These are phyloP conservation scores for Amylostereum areolatum DNA, from an alignment of 1,284 basidiomycete species.

Conservation along the genomic window DNA sequence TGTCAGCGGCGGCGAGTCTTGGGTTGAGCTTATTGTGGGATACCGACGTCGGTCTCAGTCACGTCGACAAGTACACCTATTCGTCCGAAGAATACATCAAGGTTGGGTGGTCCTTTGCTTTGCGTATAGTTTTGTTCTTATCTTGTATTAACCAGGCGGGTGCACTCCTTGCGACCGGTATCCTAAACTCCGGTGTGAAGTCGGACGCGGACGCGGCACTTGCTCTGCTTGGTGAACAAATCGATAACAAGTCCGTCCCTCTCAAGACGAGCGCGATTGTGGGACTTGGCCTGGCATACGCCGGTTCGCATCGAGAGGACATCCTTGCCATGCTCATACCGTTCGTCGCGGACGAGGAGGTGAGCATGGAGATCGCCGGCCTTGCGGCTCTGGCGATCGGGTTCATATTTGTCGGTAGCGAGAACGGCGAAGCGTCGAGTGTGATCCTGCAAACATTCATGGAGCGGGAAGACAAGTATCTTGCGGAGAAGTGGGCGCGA, in stretches of 20 bases:
- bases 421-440: slow-evolving; percentile 89
- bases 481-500: slow-evolving; percentile 90
- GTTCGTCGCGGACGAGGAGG: slow-evolving; percentile 71
- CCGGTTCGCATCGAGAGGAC: slow-evolving; percentile 88
- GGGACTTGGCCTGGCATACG: slow-evolving; percentile 91
- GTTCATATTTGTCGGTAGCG: slow-evolving; percentile 94
- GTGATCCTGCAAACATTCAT: slow-evolving; percentile 91
- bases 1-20: slow-evolving; percentile 92
- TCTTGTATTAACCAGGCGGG: slow-evolving; percentile 55
- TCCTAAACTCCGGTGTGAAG: slow-evolving; percentile 86
- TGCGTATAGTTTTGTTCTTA: not conserved
- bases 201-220: slow-evolving; percentile 94
- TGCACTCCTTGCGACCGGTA: slow-evolving; percentile 91
- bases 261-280: slow-evolving; percentile 88
- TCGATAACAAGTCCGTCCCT: slow-evolving; percentile 82
- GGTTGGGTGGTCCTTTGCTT: slow-evolving; percentile 26
- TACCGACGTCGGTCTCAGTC: slow-evolving; percentile 88
- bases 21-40: slow-evolving; percentile 96
- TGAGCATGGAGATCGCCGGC: slow-evolving; percentile 87
- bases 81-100: slow-evolving; percentile 96
- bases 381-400: slow-evolving; percentile 87
- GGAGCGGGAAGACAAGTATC: slow-evolving; percentile 73
- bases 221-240: slow-evolving; percentile 87
- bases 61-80: slow-evolving; percentile 98
- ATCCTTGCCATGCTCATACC: slow-evolving; percentile 77